Conservation (phyloP, 345 rosid genomes). For the Arabis hirsuta region DNA sequence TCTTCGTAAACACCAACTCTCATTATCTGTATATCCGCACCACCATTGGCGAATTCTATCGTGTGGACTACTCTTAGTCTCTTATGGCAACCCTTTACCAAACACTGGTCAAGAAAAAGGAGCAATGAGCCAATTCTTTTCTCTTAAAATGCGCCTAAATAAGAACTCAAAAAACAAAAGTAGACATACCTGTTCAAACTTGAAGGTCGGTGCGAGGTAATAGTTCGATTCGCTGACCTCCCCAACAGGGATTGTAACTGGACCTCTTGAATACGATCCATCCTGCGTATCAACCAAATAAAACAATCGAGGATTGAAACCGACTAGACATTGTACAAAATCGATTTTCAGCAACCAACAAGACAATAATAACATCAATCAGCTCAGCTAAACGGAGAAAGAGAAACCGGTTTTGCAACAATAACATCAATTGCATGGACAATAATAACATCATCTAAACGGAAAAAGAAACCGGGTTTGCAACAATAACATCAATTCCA, state of each 20-base stretch:
- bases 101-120: constrained; percentile 52
- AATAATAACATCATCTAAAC: background rate
- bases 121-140: background rate
- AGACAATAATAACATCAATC: background rate
- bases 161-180: background rate
- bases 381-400: background rate
- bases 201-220: constrained; percentile 73
- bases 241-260: constrained; percentile 70
- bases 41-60: constrained; percentile 76
- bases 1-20: constrained; percentile 93
- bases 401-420: background rate
- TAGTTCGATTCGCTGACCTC: constrained; percentile 64
- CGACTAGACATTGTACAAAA: constrained; percentile 3
- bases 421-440: background rate
- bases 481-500: too few species aligned
- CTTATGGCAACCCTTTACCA: constrained; percentile 98
- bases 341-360: background rate
- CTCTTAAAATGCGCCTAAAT: background rate
- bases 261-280: constrained; percentile 94
- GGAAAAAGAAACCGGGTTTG: background rate
- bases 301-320: constrained; percentile 8
- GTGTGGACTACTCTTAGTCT: constrained; percentile 90
- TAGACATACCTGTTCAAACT: constrained; percentile 79
- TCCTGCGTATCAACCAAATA: constrained; percentile 54
- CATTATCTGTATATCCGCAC: constrained; percentile 85